Percentiles rank a stretch among this genome's conserved stretches.
phyloP scores from a whole-genome alignment of 1,284 basidiomycete species.

The Phlebopus sp. region DNA sequence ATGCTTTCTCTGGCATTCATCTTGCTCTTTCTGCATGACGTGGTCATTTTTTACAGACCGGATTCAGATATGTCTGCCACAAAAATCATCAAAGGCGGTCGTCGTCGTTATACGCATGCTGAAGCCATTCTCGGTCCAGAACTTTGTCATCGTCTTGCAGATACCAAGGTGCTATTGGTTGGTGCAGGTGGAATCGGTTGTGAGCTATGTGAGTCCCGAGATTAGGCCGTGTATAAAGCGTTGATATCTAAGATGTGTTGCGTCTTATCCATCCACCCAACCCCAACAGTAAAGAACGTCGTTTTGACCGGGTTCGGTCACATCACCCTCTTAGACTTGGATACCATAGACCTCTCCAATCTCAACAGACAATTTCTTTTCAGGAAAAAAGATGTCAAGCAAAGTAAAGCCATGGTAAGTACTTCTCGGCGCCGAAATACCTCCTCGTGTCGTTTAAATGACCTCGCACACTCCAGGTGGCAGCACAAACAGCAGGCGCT shows the following conservation, averaged over 20 bases:
- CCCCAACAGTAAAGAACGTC: constrained; percentile 93
- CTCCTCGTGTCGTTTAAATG: constrained; percentile 1
- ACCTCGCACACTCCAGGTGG: constrained; percentile 52
- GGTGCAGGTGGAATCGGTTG: constrained; percentile 98
- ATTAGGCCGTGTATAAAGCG: background rate
- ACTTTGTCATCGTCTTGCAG: constrained; percentile 54
- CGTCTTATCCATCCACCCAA: background rate
- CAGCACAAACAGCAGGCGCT: constrained; percentile 81
- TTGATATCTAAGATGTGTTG: background rate
- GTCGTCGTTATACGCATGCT: constrained; percentile 49
- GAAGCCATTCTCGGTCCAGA: constrained; percentile 75
- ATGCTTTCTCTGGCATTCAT: background rate
- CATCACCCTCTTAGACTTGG: constrained; percentile 92
- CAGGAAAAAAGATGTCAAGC: constrained; percentile 95
- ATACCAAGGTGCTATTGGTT: constrained; percentile 83
- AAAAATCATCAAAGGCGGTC: constrained; percentile 17
- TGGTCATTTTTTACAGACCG: background rate
- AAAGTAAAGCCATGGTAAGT: constrained; percentile 85
- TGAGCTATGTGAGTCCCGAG: constrained; percentile 74
- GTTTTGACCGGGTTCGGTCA: constrained; percentile 90
- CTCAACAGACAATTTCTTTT: constrained; percentile 98
- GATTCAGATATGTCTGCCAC: background rate
- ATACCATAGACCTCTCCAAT: constrained; percentile 98
- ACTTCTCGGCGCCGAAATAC: constrained; percentile 3
- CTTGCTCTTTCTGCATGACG: background rate